These are phyloP conservation scores for Achlya hypogyna DNA, from an alignment of 352 stramenopile species.

Conservation along the genomic window DNA sequence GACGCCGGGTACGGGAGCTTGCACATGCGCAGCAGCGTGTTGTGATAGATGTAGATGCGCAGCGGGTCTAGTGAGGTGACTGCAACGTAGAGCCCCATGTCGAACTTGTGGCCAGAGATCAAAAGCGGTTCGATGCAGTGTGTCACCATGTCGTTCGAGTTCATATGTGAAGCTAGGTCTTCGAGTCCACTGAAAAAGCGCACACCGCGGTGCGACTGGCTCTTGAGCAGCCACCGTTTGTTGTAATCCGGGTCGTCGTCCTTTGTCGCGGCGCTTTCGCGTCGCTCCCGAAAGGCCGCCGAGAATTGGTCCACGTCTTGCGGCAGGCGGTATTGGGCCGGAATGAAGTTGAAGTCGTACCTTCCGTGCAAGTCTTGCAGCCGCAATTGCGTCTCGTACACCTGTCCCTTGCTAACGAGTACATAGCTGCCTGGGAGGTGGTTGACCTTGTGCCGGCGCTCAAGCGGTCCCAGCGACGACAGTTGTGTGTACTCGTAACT, in stretches of 20 bases:
- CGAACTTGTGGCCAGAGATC: conserved; percentile 82
- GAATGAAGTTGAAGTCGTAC: conserved; percentile 63
- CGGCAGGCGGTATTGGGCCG: conserved; percentile 48
- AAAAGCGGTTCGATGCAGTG: conserved; percentile 79
- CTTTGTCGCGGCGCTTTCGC: conserved; percentile 24
- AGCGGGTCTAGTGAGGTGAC: conserved; percentile 79
- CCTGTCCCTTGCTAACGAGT: conserved; percentile 39
- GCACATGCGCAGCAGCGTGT: conserved; percentile 64
- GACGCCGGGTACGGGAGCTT: conserved; percentile 47
- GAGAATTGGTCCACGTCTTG: conserved; percentile 38
- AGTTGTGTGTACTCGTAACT: conserved; percentile 22
- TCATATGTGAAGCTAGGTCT: conserved; percentile 8
- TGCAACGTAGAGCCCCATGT: conserved; percentile 79
- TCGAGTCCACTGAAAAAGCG: conserved; percentile 17
- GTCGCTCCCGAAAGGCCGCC: conserved; percentile 31
- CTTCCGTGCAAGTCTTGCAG: conserved; percentile 34
- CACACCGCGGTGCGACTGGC: conserved; percentile 11
- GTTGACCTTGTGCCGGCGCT: conserved; percentile 41
- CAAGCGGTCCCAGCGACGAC: background rate
- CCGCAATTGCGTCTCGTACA: conserved; percentile 29
- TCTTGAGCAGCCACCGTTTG: background rate
- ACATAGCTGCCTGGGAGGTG: conserved; percentile 44
- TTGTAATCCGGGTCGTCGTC: background rate
- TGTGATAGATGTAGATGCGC: conserved; percentile 72
- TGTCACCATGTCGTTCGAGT: conserved; percentile 29